Evolutionary conservation across 2,329 filamentous ascomycete genomes (phyloP).

Genomic region (Fusarium nelsonii): DNA sequence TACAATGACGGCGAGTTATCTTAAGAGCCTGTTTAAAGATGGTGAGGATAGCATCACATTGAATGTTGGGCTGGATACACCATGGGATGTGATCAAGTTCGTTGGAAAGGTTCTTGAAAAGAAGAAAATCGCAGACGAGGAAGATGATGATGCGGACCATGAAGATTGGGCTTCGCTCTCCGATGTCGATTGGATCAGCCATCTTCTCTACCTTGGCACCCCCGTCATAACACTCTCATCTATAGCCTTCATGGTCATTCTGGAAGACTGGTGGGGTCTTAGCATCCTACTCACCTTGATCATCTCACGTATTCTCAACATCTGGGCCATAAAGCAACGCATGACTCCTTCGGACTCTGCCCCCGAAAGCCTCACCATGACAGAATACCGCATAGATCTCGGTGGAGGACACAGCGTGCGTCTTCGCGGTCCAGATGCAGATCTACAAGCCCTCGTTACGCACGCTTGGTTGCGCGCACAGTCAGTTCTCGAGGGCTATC

Average conservation of each 20-base stretch:
- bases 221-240: slow-evolving; percentile 61
- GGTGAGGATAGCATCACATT: slow-evolving; percentile 46
- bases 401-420: slow-evolving; percentile 64
- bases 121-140: slow-evolving; percentile 19
- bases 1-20: slow-evolving; percentile 64
- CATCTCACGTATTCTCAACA: slow-evolving; percentile 66
- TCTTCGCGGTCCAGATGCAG: slow-evolving; percentile 65
- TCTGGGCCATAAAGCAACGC: slow-evolving; percentile 67
- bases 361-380: slow-evolving; percentile 32
- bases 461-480: slow-evolving; percentile 67
- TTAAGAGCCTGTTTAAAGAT: slow-evolving; percentile 48
- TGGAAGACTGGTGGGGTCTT: slow-evolving; percentile 67
- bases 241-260: slow-evolving; percentile 59
- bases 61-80: slow-evolving; percentile 45
- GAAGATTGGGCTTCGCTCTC: slow-evolving; percentile 38
- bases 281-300: slow-evolving; percentile 63
- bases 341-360: slow-evolving; percentile 36
- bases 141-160: slow-evolving; percentile 35
- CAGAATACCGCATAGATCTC: slow-evolving; percentile 66
- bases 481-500: slow-evolving; percentile 63
- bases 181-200: slow-evolving; percentile 61
- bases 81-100: slow-evolving; percentile 41
- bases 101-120: slow-evolving; percentile 16
- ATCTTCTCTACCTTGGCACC: slow-evolving; percentile 61
- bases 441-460: slow-evolving; percentile 70